Conservation (phyloP, 176 grass and related monocot genomes). For the Puccinellia tenuiflora region DNA sequence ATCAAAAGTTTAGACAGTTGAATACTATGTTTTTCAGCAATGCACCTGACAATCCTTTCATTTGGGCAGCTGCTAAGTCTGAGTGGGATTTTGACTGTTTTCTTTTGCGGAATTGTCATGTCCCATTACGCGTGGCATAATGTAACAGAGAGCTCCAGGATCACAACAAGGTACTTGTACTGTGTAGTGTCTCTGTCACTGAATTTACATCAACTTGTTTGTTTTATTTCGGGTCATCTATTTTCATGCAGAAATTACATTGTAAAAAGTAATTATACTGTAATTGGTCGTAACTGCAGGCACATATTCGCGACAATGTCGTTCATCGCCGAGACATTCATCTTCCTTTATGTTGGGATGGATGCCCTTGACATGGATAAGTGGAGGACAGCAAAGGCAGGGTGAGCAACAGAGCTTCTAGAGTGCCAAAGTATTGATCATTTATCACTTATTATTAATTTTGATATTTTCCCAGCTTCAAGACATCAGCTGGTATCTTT, state of each 20-base stretch:
- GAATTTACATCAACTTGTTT: background rate
- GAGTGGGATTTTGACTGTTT: slow-evolving; percentile 89
- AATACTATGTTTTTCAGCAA: background rate
- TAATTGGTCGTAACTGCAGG: slow-evolving; percentile 32
- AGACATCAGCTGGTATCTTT: slow-evolving; percentile 56
- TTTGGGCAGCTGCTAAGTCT: slow-evolving; percentile 47
- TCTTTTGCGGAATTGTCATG: slow-evolving; percentile 92
- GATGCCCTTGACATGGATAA: slow-evolving; percentile 90
- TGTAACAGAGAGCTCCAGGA: slow-evolving; percentile 75
- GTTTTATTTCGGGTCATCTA: background rate
- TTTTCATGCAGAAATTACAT: background rate
- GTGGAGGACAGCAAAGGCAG: slow-evolving; percentile 64
- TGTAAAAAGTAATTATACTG: background rate
- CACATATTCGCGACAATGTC: slow-evolving; percentile 79
- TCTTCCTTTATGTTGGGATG: slow-evolving; percentile 97
- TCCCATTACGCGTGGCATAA: slow-evolving; percentile 98
- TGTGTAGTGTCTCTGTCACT: background rate
- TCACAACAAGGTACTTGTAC: slow-evolving; percentile 55
- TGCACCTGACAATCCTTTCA: background rate
- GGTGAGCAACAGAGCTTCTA: slow-evolving; percentile 24
- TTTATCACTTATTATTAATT: background rate
- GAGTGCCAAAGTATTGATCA: background rate
- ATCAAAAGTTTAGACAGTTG: background rate
- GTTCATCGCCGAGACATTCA: slow-evolving; percentile 81
- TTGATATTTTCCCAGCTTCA: slow-evolving; percentile 41